Base-by-base conservation (phyloP, 1,139 yeast genomes). In the Saccharomyces pastorianus region DNA sequence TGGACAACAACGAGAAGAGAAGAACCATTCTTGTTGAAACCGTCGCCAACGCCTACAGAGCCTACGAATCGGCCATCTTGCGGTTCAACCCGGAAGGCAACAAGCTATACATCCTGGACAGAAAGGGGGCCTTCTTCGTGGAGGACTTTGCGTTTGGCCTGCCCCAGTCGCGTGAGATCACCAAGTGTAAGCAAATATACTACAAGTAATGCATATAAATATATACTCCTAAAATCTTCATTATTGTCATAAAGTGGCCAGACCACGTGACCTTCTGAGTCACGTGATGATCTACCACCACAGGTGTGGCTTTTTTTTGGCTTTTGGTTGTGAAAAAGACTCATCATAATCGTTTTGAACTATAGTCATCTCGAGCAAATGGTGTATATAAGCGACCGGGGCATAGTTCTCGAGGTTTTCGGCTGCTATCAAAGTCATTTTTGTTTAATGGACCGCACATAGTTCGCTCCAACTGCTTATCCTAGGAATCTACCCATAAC, bases 91-190 rank as follows among this genome's bases (percentile, higher is more conserved):
- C 82, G 3, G 89, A 87, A 64, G 97, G 98, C 0, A 91, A 91
- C 49, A 83, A 83, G 58, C 74, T 91, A 23, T 84, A 82, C 61
- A 77, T 83, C 4, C 78, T 89, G 11, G 98, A 91, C 69, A 74
- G 96, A 46, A 88, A 86, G 63, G 97, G 97, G 0, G 71, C 81
- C 1, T 73, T 90, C 51, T 82, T 83, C 60, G 80, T 89, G 26
- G 88, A 87, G 64, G 97, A 91, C 69, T 91, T 89, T 69, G 88
- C 95, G 14, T 91, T 90, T 53, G 96, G 95, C 3, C 71, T 83
- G 13, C 93, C 95, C 1, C 83, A 81, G 59, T 85, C 83, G 61
- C 80, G 80, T 13, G 90, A 87, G n/a, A 85, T 88, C 11, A 80
- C 88, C 14, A 83, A 86, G 66, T 84, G 95, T 70, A 84, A 83